Base-by-base conservation (phyloP, 2,329 filamentous ascomycete species). In the Colletotrichum shisoi region DNA sequence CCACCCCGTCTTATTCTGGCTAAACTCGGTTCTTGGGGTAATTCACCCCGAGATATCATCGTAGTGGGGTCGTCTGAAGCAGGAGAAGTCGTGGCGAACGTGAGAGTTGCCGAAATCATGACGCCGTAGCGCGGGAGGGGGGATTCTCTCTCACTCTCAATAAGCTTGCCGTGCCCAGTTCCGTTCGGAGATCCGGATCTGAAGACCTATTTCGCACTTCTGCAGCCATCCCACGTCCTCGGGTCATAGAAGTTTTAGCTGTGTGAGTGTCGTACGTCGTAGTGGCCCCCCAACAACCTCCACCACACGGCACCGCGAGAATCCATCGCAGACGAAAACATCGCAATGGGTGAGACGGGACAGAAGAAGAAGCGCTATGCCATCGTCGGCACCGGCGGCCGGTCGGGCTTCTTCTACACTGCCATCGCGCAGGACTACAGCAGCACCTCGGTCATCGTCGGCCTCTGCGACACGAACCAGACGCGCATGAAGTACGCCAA, bases 371-470 rank as follows among this genome's bases (percentile, higher is more conserved):
- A 82, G 69, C 76, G 78, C 46, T 87, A 87, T 69, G 85, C 84
- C 71, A 75, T 87, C 34, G 80, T 88, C n/a, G 86, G 86, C 72
- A 84, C 84, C 1, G 86, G 86, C 19, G 84, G 84, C 17, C 83
- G 86, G 15, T 83, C 85, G n/a, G 81, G 80, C 61, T 87, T 88
- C 79, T 88, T 85, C 76, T 88, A 87, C 77, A 82, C 81, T 0
- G 84, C 85, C 51, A 87, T 88, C 63, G 83, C 82, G 11, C 78
- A 76, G 37, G 82, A 85, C 67, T 88, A 85, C 75, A 74, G 74
- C 56, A 71, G 75, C 11, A 86, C 83, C 0, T 83, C 84, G 0
- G 72, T 77, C 40, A 79, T 88, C 21, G 85, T 87, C 17, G 85
- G 79, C 1, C 76, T 88, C 62, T 87, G 85, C 74, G 86, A 88